Percentiles rank a stretch among this genome's conserved stretches.
These are phyloP conservation scores for Huntiella omanensis DNA, from an alignment of 2,329 filamentous ascomycete genomes.

Conservation along the genomic window DNA sequence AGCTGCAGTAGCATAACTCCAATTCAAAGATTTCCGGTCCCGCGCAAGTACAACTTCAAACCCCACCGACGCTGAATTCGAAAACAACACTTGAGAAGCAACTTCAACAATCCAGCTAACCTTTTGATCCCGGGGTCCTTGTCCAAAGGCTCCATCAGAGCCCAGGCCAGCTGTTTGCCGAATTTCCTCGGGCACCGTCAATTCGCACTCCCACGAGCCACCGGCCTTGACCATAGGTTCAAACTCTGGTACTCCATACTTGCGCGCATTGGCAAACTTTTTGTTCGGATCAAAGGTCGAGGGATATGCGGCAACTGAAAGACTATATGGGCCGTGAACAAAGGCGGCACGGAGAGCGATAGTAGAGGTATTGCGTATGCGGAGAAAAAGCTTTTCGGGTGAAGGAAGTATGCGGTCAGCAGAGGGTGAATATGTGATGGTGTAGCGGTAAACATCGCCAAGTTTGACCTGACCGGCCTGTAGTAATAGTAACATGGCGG, in stretches of 20 bases:
- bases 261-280: slow-evolving; percentile 50
- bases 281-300: slow-evolving; percentile 65
- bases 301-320: slow-evolving; percentile 75
- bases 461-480: slow-evolving; percentile 85
- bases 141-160: slow-evolving; percentile 26
- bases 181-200: slow-evolving; percentile 64
- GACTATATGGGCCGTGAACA: slow-evolving; percentile 84
- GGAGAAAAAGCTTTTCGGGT: slow-evolving; percentile 61
- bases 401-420: slow-evolving; percentile 79
- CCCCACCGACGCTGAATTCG: slow-evolving; percentile 65
- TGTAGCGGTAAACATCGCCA: slow-evolving; percentile 83
- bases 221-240: slow-evolving; percentile 95
- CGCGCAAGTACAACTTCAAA: slow-evolving; percentile 76
- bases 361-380: slow-evolving; percentile 79
- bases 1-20: slow-evolving; percentile 30
- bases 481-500: slow-evolving; percentile 69
- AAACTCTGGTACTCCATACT: slow-evolving; percentile 69
- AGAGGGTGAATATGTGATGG: slow-evolving; percentile 77
- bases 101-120: slow-evolving; percentile 84
- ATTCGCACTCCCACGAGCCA: slow-evolving; percentile 62
- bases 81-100: slow-evolving; percentile 85
- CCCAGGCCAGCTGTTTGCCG: slow-evolving; percentile 41
- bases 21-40: slow-evolving; percentile 63
- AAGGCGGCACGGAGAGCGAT: slow-evolving; percentile 87
- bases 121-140: slow-evolving; percentile 29